A percentile compares a stretch with the other conserved stretches of the same genome.
phyloP scores from a whole-genome alignment of 2,329 filamentous ascomycete genomes.

The Aspergillus ustus region DNA sequence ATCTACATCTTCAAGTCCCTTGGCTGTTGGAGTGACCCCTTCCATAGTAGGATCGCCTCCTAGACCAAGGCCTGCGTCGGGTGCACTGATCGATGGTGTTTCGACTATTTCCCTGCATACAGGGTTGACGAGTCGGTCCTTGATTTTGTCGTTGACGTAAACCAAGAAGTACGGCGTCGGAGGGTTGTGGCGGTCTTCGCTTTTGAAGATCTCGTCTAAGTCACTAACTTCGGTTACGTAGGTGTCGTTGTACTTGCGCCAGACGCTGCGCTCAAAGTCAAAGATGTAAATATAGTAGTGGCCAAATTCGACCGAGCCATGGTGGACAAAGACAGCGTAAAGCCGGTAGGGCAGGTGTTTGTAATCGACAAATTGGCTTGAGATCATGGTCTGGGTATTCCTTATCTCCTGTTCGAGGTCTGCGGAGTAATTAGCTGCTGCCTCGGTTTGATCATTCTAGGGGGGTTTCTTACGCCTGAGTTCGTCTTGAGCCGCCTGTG shows the following conservation, averaged over 20 bases:
- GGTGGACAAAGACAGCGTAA: conserved; percentile 92
- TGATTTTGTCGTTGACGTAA: conserved; percentile 73
- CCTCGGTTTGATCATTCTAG: neutral
- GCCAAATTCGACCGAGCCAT: conserved; percentile 68
- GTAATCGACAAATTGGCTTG: conserved; percentile 66
- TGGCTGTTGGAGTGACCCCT: conserved; percentile 20
- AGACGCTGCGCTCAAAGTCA: conserved; percentile 79
- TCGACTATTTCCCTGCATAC: conserved; percentile 54
- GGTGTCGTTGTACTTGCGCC: conserved; percentile 94
- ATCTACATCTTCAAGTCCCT: conserved; percentile 28
- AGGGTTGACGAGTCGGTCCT: conserved; percentile 62
- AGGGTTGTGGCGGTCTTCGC: conserved; percentile 62
- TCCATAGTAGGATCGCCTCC: conserved; percentile 23
- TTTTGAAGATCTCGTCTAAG: conserved; percentile 69
- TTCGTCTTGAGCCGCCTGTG: conserved; percentile 51
- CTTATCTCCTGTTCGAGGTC: conserved; percentile 53
- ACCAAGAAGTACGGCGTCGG: conserved; percentile 84
- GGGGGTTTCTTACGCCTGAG: conserved; percentile 45
- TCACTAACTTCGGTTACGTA: conserved; percentile 72
- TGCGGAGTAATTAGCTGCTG: conserved; percentile 22
- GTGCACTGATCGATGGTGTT: conserved; percentile 11
- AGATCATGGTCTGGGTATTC: conserved; percentile 54
- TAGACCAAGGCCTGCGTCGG: conserved; percentile 1
- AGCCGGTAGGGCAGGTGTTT: conserved; percentile 75
- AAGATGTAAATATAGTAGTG: conserved; percentile 98